These are phyloP conservation scores for Penicillium sp. DNA, from an alignment of 2,329 filamentous ascomycete species.

Conservation along the genomic window DNA sequence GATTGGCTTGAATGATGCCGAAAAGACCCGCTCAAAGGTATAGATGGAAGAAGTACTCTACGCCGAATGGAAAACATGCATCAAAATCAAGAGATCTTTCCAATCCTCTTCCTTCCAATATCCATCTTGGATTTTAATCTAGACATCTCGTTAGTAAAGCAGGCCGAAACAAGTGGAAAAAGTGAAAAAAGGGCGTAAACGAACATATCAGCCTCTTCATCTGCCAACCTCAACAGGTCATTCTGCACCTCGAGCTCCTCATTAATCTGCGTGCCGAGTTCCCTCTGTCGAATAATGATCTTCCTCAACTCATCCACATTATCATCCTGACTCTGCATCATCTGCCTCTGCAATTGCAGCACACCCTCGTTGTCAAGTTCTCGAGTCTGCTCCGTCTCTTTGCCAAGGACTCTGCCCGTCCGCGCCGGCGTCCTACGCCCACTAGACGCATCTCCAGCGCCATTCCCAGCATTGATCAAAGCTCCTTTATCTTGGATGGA, in stretches of 20 bases:
- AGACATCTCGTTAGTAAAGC: slow-evolving; percentile 18
- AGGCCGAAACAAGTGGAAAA: background rate
- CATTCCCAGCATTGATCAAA: slow-evolving; percentile 36
- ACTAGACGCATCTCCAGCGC: slow-evolving; percentile 7
- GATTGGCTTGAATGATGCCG: background rate
- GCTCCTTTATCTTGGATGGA: slow-evolving; percentile 48
- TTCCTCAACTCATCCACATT: slow-evolving; percentile 60
- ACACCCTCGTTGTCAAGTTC: slow-evolving; percentile 66
- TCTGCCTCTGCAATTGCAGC: slow-evolving; percentile 61
- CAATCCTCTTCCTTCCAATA: slow-evolving; percentile 49
- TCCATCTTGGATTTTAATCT: slow-evolving; percentile 49
- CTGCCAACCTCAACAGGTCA: slow-evolving; percentile 58
- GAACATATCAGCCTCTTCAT: slow-evolving; percentile 57
- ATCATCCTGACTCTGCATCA: slow-evolving; percentile 62
- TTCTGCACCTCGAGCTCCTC: slow-evolving; percentile 63
- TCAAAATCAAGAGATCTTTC: slow-evolving; percentile 45
- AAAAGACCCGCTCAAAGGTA: background rate
- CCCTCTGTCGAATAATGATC: slow-evolving; percentile 59
- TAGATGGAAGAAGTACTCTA: background rate
- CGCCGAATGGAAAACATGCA: background rate
- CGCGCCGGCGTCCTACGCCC: slow-evolving; percentile 34
- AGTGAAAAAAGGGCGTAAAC: slow-evolving; percentile 11
- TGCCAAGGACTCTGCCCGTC: slow-evolving; percentile 51
- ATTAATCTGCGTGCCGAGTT: slow-evolving; percentile 63
- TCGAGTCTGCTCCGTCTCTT: slow-evolving; percentile 62